A percentile compares a stretch with the other conserved stretches of the same genome.
Evolutionary conservation across 73 alveolate genomes (phyloP).

Genomic region (Paraurostyla sp.): DNA sequence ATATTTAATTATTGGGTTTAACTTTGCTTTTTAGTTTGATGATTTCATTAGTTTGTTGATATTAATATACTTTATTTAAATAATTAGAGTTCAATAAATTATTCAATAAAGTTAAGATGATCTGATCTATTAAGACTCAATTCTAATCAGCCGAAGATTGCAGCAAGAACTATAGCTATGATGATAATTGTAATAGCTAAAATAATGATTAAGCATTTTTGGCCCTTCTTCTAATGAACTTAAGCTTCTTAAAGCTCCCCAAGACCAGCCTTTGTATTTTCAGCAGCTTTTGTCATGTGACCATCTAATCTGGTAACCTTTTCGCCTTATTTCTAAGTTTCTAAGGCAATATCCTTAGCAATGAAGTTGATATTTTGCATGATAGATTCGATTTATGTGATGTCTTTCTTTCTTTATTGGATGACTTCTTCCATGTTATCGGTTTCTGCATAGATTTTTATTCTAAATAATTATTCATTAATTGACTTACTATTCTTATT

Average conservation of each 20-base stretch:
- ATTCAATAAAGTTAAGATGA: background rate
- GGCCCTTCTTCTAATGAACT: conserved; percentile 50
- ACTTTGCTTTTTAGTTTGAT: background rate
- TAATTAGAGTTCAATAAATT: no score
- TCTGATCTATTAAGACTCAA: no score
- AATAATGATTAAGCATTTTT: conserved; percentile 53
- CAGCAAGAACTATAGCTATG: conserved; percentile 33
- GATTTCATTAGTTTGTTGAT: no score
- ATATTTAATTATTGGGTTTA: no score
- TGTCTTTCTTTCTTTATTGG: conserved; percentile 37
- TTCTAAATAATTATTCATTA: background rate
- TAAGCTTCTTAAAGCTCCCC: conserved; percentile 53
- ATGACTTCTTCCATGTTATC: conserved; percentile 61
- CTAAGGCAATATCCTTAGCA: conserved; percentile 58
- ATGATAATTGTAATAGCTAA: conserved; percentile 35
- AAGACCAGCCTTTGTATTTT: conserved; percentile 39
- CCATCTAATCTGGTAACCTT: conserved; percentile 24
- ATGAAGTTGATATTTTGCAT: conserved; percentile 55
- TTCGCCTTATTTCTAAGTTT: conserved; percentile 33
- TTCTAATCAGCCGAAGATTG: conserved; percentile 39
- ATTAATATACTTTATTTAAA: no score
- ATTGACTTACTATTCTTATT: conserved; percentile 3
- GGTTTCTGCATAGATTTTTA: conserved; percentile 46
- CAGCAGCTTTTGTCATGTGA: conserved; percentile 45
- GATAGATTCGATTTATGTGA: conserved; percentile 43